A percentile compares a stretch with the other conserved stretches of the same genome.
Conservation (phyloP, 306 rosid genomes). For the Acmispon strigosus region DNA sequence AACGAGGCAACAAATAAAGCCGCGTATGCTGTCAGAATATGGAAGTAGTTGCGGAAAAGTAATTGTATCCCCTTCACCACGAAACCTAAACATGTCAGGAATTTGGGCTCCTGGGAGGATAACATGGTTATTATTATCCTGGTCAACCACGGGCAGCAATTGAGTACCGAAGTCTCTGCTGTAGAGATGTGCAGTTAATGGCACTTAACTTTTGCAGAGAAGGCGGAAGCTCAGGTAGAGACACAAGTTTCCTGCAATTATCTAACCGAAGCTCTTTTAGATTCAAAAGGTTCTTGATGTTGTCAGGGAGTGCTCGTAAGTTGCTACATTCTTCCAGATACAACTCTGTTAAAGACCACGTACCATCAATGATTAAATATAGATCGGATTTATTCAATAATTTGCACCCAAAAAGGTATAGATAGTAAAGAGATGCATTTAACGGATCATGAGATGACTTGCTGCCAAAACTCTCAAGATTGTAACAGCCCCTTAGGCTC, state of each 20-base stretch:
- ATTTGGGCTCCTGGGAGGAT: not conserved
- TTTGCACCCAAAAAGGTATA: not conserved
- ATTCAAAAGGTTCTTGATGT: not conserved
- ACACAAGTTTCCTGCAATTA: not conserved
- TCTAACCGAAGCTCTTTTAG: not conserved
- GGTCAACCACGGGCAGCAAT: no score
- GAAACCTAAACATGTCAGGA: not conserved
- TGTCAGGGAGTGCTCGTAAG: not conserved
- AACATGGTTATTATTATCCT: no score
- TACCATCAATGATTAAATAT: not conserved
- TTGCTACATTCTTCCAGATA: not conserved
- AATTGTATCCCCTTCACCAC: not conserved
- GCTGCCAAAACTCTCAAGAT: not conserved
- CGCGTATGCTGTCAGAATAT: not conserved
- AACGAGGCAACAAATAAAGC: not conserved
- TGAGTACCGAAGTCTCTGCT: no score
- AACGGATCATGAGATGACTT: not conserved
- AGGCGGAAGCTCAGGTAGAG: not conserved
- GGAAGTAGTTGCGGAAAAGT: not conserved
- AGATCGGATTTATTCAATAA: not conserved
- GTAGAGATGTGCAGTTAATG: not conserved
- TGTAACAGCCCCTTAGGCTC: not conserved
- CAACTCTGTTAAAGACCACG: not conserved
- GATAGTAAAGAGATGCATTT: fast-evolving
- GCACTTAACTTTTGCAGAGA: not conserved